Evolutionary conservation across 2,329 filamentous ascomycete species (phyloP).

Genomic region (Coniochaeta sp.): DNA sequence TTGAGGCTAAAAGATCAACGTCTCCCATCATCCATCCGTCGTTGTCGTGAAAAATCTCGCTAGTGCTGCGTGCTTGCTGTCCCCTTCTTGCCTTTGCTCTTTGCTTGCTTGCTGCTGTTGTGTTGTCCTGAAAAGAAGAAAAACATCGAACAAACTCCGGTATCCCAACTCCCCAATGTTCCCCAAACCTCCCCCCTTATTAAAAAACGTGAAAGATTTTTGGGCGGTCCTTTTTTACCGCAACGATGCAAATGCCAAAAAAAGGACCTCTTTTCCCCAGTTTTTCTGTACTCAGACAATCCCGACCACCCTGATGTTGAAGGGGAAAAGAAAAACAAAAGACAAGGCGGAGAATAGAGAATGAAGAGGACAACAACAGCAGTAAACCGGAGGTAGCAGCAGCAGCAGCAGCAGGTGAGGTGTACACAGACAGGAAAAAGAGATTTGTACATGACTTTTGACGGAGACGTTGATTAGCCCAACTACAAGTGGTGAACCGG

Average conservation of each 20-base stretch:
- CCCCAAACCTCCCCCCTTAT: neutral
- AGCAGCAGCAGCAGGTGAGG: constrained; percentile 16
- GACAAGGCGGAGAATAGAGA: constrained; percentile 15
- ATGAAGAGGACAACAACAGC: constrained; percentile 15
- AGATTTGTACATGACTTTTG: constrained; percentile 2
- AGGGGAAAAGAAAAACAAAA: constrained; percentile 7
- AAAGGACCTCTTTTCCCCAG: neutral
- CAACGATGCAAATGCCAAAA: constrained; percentile 2
- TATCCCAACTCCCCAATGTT: neutral
- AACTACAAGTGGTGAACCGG: constrained; percentile 54
- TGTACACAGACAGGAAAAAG: constrained; percentile 12
- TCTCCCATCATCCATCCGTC: constrained; percentile 4
- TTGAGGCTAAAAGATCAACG: constrained; percentile 34
- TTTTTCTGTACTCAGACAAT: constrained; percentile 2
- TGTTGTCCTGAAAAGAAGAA: constrained; percentile 8
- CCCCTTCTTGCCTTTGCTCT: constrained; percentile 6
- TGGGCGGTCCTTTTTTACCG: constrained; percentile 5
- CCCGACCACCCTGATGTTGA: constrained; percentile 9
- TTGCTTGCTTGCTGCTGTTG: constrained; percentile 10
- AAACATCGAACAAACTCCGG: neutral
- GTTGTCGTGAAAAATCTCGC: neutral
- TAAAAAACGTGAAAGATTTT: constrained; percentile 12
- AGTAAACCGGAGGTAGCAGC: too few relatives aligned
- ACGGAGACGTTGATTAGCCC: constrained; percentile 26
- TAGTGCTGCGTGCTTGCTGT: constrained; percentile 11